These are phyloP conservation scores for Phaeomoniella chlamydospora DNA, from an alignment of 2,329 filamentous ascomycete species.

Conservation along the genomic window DNA sequence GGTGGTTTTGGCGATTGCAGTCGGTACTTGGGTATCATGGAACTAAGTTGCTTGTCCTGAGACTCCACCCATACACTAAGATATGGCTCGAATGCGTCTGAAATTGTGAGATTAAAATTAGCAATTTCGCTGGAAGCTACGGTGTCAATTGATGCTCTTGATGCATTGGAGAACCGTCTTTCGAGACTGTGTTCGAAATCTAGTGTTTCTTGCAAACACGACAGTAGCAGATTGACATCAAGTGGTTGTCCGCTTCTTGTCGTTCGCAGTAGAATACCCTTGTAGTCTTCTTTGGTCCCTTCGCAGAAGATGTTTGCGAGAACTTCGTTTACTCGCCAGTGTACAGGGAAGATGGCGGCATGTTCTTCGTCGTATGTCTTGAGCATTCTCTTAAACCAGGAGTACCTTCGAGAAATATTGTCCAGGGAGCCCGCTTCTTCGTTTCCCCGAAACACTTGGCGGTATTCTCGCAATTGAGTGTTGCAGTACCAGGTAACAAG, in stretches of 20 bases:
- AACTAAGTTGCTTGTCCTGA: constrained; percentile 75
- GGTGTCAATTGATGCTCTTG: constrained; percentile 77
- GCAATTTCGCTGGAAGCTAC: constrained; percentile 60
- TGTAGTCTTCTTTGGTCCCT: constrained; percentile 89
- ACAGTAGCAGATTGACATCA: constrained; percentile 78
- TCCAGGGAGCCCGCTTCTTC: constrained; percentile 93
- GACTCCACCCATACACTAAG: constrained; percentile 94
- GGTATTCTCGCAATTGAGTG: constrained; percentile 86
- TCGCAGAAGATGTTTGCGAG: constrained; percentile 89
- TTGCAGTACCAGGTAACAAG: constrained; percentile 97
- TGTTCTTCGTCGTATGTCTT: constrained; percentile 95
- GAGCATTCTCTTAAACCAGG: constrained; percentile 92
- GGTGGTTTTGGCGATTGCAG: constrained; percentile 62
- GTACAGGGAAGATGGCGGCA: constrained; percentile 66
- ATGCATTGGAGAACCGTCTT: constrained; percentile 56
- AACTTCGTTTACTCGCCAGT: constrained; percentile 83
- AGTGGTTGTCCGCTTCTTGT: constrained; percentile 69
- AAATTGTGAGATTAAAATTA: constrained; percentile 80
- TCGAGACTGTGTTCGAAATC: constrained; percentile 93
- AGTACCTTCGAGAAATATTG: constrained; percentile 88
- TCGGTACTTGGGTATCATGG: constrained; percentile 77
- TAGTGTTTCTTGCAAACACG: constrained; percentile 85
- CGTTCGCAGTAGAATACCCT: constrained; percentile 75
- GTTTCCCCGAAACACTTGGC: constrained; percentile 88
- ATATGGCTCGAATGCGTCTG: constrained; percentile 93